Evolutionary conservation across 257 asterid species (phyloP).

Genomic region (Salvia hispanica): DNA sequence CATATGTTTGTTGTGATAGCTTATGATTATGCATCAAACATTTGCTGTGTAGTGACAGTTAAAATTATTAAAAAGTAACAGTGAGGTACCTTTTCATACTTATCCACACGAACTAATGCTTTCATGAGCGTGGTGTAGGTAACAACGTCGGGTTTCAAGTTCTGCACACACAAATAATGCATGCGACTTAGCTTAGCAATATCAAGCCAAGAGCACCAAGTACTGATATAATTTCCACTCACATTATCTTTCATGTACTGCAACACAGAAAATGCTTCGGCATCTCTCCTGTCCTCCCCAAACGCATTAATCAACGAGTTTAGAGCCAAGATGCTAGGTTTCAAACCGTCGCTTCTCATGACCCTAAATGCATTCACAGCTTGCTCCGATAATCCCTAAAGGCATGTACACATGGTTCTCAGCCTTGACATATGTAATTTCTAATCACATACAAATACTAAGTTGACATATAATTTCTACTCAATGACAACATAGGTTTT

Average conservation of each 20-base stretch:
- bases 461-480: not conserved
- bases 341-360: constrained; percentile 90
- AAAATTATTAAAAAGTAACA: not conserved
- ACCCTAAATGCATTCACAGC: constrained; percentile 86
- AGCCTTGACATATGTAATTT: not conserved
- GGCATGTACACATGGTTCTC: constrained; percentile 25
- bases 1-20: too few species aligned
- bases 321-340: constrained; percentile 83
- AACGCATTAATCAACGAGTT: constrained; percentile 84
- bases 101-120: constrained; percentile 86
- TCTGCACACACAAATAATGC: constrained; percentile 51
- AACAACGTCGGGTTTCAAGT: constrained; percentile 84
- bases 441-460: not conserved
- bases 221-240: constrained; percentile 30
- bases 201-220: not conserved
- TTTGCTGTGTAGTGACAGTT: too few species aligned
- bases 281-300: constrained; percentile 90
- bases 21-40: too few species aligned
- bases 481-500: not conserved
- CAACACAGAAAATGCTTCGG: constrained; percentile 89
- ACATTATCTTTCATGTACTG: constrained; percentile 94
- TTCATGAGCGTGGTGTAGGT: constrained; percentile 98
- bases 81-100: constrained; percentile 65
- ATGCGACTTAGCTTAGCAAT: constrained; percentile 19
- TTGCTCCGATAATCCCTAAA: constrained; percentile 90